Evolutionary conservation across 176 grass and related monocot species (phyloP).

Genomic region (Stipa capillata): DNA sequence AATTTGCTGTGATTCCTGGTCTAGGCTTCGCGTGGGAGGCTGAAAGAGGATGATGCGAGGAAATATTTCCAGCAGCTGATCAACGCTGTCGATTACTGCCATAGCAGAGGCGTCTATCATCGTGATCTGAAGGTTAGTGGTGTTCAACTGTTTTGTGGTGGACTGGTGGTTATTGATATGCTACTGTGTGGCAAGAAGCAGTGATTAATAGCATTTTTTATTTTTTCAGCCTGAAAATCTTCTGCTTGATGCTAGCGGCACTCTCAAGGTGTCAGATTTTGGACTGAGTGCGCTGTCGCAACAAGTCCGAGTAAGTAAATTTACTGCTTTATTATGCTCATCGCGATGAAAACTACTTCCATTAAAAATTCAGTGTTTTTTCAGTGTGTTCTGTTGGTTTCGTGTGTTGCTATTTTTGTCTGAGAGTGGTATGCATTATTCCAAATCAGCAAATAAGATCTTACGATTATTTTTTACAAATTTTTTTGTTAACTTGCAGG

Average conservation of each 20-base stretch:
- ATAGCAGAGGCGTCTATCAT: constrained; percentile 93
- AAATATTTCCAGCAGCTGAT: constrained; percentile 98
- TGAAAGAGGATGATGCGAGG: constrained; percentile 94
- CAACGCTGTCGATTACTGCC: constrained; percentile 96
- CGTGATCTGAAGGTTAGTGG: constrained; percentile 77
- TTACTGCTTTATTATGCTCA: background rate
- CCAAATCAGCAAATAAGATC: background rate
- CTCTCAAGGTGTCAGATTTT: constrained; percentile 93
- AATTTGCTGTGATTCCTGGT: background rate
- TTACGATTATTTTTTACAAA: background rate
- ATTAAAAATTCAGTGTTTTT: background rate
- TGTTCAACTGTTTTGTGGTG: background rate
- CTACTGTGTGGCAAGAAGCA: background rate
- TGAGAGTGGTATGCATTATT: too few species aligned
- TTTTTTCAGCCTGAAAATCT: constrained; percentile 92
- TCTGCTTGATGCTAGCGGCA: constrained; percentile 65
- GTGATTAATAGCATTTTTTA: background rate
- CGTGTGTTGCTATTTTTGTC: background rate
- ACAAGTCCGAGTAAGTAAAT: constrained; percentile 80
- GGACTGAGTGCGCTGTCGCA: constrained; percentile 86
- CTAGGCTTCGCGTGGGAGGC: constrained; percentile 68
- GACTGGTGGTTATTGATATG: background rate
- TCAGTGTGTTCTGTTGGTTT: background rate
- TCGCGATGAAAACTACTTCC: background rate
- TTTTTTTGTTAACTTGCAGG: constrained; percentile 45